Percentiles rank a stretch among this genome's conserved stretches.
Evolutionary conservation across 139 green algal genomes (phyloP).

Genomic region (Zygnema circumcarinatum): DNA sequence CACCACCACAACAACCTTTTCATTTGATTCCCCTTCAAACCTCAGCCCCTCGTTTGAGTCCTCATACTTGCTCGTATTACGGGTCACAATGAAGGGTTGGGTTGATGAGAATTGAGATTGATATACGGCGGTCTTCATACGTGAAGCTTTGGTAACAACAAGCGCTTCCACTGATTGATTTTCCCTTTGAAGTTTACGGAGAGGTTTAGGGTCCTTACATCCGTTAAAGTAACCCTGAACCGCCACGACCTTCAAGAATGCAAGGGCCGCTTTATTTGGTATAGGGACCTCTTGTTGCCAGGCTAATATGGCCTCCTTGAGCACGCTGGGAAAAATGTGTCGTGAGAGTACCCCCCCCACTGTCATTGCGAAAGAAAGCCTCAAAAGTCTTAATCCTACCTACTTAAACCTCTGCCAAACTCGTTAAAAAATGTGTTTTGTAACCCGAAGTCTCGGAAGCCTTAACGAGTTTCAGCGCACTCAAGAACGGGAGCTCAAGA

Average conservation of each 20-base stretch:
- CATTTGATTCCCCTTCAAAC: background rate
- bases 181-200: background rate
- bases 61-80: background rate
- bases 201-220: background rate
- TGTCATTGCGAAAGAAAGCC: too few species aligned
- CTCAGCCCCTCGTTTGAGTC: background rate
- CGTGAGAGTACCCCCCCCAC: too few species aligned
- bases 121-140: too few species aligned
- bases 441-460: background rate
- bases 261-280: background rate
- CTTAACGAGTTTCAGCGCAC: background rate
- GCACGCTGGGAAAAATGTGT: too few species aligned
- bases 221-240: background rate
- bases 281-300: background rate
- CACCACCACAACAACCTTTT: background rate
- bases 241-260: background rate
- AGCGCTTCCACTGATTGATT: background rate
- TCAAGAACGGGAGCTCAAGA: background rate
- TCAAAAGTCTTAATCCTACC: conserved; percentile 1
- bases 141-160: background rate
- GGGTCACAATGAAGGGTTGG: background rate
- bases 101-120: too few species aligned
- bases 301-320: background rate
- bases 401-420: background rate
- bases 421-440: too few species aligned